Evolutionary conservation across 2,329 filamentous ascomycete genomes (phyloP).

Genomic region (Stachybotrys chartarum): DNA sequence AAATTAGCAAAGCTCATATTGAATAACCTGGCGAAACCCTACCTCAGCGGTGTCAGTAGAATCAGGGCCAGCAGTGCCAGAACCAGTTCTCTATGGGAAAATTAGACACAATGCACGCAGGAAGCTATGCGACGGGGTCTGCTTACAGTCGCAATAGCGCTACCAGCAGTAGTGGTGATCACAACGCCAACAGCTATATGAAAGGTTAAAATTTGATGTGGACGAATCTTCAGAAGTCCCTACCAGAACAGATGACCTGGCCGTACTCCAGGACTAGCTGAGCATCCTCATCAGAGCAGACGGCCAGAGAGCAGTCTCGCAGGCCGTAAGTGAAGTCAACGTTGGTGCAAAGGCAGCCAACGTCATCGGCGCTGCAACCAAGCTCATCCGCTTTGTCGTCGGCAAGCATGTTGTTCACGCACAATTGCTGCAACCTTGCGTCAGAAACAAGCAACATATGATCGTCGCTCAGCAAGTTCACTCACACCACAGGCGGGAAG

Average conservation of each 20-base stretch:
- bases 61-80: background rate
- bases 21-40: slow-evolving; percentile 1
- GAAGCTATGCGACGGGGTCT: background rate
- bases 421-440: slow-evolving; percentile 33
- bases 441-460: background rate
- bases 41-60: background rate
- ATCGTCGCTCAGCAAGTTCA: slow-evolving; percentile 5
- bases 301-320: slow-evolving; percentile 41
- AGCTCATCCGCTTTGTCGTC: slow-evolving; percentile 33
- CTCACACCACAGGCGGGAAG: slow-evolving; percentile 49
- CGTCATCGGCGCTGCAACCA: slow-evolving; percentile 34
- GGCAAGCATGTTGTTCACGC: slow-evolving; percentile 42
- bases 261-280: slow-evolving; percentile 30
- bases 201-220: slow-evolving; percentile 8
- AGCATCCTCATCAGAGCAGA: slow-evolving; percentile 30
- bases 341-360: slow-evolving; percentile 40
- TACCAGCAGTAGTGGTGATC: slow-evolving; percentile 21
- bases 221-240: slow-evolving; percentile 3
- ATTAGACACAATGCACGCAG: no score
- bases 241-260: slow-evolving; percentile 29
- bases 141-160: slow-evolving; percentile 12
- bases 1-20: background rate
- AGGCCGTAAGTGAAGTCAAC: slow-evolving; percentile 40
- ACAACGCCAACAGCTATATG: slow-evolving; percentile 23
- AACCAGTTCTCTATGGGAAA: slow-evolving; percentile 1